Evolutionary conservation across 2,329 filamentous ascomycete genomes (phyloP).

Genomic region (Paecilomyces variotii): DNA sequence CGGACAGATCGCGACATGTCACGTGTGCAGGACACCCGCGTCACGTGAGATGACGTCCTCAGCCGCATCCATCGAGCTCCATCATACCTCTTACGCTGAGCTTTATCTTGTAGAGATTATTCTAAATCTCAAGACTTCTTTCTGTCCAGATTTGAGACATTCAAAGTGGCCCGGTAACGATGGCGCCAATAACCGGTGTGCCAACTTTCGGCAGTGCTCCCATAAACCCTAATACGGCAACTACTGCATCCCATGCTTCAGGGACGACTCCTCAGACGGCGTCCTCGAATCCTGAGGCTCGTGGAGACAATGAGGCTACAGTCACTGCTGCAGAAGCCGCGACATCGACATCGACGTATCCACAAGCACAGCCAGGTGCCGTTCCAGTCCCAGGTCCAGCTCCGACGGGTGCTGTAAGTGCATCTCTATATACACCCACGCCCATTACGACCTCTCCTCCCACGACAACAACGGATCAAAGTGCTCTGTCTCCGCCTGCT

Average conservation of each 20-base stretch:
- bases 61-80: neutral
- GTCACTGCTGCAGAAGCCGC: conserved; percentile 8
- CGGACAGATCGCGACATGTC: neutral
- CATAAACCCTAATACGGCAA: conserved; percentile 15
- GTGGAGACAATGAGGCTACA: neutral
- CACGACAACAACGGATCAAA: neutral
- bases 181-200: conserved; percentile 15
- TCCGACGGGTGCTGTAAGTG: conserved; percentile 15
- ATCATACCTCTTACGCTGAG: neutral
- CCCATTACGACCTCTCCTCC: conserved; percentile 7
- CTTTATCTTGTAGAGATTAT: neutral
- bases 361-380: conserved; percentile 36
- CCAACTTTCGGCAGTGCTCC: conserved; percentile 20
- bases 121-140: neutral
- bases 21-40: neutral
- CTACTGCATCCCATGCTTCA: conserved; percentile 9
- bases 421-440: conserved; percentile 5
- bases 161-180: conserved; percentile 1
- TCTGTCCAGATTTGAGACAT: neutral
- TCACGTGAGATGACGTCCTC: conserved; percentile 10
- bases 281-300: neutral
- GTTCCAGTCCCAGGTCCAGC: conserved; percentile 21
- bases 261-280: conserved; percentile 14
- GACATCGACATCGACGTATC: conserved; percentile 23
- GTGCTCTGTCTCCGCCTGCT: conserved; percentile 24